These are phyloP conservation scores for Wickerhamiella alocasiicola DNA, from an alignment of 805 yeast species.

Conservation along the genomic window DNA sequence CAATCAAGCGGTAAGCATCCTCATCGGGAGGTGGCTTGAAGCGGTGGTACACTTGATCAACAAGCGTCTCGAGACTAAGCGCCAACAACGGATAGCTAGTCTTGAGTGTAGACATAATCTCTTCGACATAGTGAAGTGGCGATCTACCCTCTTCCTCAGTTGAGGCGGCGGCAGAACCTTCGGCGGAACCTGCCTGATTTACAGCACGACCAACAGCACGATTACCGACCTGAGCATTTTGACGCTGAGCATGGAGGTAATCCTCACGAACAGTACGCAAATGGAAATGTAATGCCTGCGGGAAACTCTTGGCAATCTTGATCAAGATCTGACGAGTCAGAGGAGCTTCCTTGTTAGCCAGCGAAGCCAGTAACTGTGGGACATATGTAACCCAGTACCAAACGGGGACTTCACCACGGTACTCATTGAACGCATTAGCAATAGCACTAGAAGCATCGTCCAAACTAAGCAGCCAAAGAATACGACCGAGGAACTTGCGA, in stretches of 20 bases:
- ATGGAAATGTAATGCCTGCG: conserved; percentile 95
- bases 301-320: conserved; percentile 89
- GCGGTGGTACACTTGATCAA: conserved; percentile 87
- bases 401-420: conserved; percentile 92
- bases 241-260: conserved; percentile 74
- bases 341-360: conserved; percentile 83
- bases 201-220: conserved; percentile 9
- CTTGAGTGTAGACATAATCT: conserved; percentile 85
- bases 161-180: conserved; percentile 3
- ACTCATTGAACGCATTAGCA: conserved; percentile 78
- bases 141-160: conserved; percentile 35
- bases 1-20: conserved; percentile 86
- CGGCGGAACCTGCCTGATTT: conserved; percentile 6
- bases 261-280: conserved; percentile 92
- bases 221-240: conserved; percentile 28
- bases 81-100: conserved; percentile 95
- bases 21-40: conserved; percentile 92
- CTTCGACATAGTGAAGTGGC: conserved; percentile 90
- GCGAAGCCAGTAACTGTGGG: conserved; percentile 81
- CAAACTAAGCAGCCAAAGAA: conserved; percentile 83
- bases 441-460: conserved; percentile 76
- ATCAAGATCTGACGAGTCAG: conserved; percentile 79
- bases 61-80: conserved; percentile 81
- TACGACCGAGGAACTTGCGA: conserved; percentile 73
- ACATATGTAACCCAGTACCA: conserved; percentile 99